Base-by-base conservation (phyloP, 495 filamentous ascomycete species). In the Hapsidospora chrysogenum region DNA sequence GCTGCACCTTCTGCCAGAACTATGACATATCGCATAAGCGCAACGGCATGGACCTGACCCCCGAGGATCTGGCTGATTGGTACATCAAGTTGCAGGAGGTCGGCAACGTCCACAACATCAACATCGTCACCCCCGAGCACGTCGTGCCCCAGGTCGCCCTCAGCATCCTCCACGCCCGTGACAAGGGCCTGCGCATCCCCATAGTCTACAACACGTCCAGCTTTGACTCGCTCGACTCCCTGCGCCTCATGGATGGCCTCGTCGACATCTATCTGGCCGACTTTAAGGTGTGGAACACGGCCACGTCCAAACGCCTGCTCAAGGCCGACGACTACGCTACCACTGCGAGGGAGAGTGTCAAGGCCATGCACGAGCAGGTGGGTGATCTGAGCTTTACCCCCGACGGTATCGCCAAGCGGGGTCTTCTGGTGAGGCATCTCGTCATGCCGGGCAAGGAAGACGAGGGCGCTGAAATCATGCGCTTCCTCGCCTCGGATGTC, bases 1-100 rank as follows among this genome's bases (percentile, higher is more conserved):
- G 38, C 11, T 85, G 80, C 49, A 75, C 81, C 0, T 85, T 85
- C 47, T 87, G 80, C 51, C 80, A 85, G 50, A 85, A 85, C 55
- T 68, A 83, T 52, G 79, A 82, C 31, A 85, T 85, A 25, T 65
- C 78, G 1, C 80, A 86, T 41, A 67, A 74, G 45, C 60, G 71
- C 6, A 79, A 78, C 32, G 79, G 80, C 3, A 71, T 74, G 43
- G 76, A 83, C 41, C 52, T 84, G n/a, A 79, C 76, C 0, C 79
- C 81, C 9, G 74, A 78, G 46, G 69, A 83, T 48, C 63, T 87
- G 2, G 81, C 66, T 3, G 68, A 76, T 17, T 83, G 80, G 80
- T 83, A 72, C 48, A 38, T 86, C 26, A 85, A 83, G 50, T 57
- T 89, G 13, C 78, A 85, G 44, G 63, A 78, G 1, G 58, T 79